Evolutionary conservation across 768 basidiomycete genomes (phyloP), one percentile per base, ranked within the genome.

Genomic region (Megacollybia marginata): DNA sequence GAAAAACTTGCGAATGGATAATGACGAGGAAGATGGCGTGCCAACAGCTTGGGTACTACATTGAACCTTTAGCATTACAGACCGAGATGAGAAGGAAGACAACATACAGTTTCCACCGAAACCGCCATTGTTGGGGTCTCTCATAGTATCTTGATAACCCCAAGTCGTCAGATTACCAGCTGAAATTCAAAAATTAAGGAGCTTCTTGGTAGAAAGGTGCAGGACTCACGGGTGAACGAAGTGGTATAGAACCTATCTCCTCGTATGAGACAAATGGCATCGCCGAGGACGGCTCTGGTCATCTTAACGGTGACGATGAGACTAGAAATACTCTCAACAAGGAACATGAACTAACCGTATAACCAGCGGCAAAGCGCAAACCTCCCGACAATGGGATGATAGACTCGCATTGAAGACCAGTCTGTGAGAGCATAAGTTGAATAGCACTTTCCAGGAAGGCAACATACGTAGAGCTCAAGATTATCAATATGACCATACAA

Each of bases 251-350:
- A n/a, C n/a, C n/a, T n/a, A n/a, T n/a, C n/a, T n/a, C n/a, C n/a
- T n/a, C n/a, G n/a, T n/a, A n/a, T n/a, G n/a, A n/a, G n/a, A n/a
- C n/a, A n/a, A 48, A 36, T n/a, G 48, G 90, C 74, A 59, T 92
- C 89, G 31, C 89, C 89, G 48, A 89, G 83, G 44, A 87, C 89
- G 48, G 92, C 79, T 10, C 89, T 86, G 49, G 92, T 85, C 28
- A 90, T 90, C 59, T 92, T 89, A 54, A 82, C 80, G 33, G n/a
- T n/a, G n/a, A 92, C 79, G 57, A 92, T 92, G 6, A 90, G 88
- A 32, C 90, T 36, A 36, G 35, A 10, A 36, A 10, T 36, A 10
- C 10, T 10, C 16, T 16, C 10, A 36, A 36, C 35, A 36, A 36
- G 10, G 35, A 10, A 16, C 10, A 10, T 36, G 16, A 81, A 57